phyloP scores from a whole-genome alignment of 1,284 basidiomycete species.

The Xanthoconium separans region DNA sequence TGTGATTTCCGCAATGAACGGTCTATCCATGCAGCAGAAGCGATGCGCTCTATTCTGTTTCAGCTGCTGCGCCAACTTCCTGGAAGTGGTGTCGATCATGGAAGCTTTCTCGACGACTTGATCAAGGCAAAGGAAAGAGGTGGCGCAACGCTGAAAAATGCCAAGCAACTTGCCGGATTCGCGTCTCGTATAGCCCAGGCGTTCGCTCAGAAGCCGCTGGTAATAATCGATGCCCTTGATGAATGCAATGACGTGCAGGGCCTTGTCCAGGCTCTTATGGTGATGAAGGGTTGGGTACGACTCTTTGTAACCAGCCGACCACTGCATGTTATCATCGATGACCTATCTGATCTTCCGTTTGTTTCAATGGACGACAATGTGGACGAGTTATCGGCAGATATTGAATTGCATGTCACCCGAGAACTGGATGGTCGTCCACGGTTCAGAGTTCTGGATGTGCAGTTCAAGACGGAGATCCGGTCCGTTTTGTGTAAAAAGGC shows the following conservation, averaged over 20 bases:
- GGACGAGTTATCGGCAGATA: background rate
- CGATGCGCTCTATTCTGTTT: background rate
- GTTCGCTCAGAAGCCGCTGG: background rate
- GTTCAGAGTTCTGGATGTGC: background rate
- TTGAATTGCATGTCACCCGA: background rate
- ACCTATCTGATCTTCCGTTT: background rate
- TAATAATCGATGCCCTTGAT: slow-evolving; percentile 5
- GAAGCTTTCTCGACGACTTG: background rate
- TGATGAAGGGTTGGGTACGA: background rate
- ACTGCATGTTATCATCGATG: background rate
- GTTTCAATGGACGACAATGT: background rate
- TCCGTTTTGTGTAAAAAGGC: background rate
- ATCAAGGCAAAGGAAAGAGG: background rate
- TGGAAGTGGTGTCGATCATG: background rate
- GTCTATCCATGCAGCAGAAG: background rate
- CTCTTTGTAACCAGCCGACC: background rate
- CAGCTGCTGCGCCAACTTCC: background rate
- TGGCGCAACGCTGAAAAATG: background rate
- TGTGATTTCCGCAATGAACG: background rate
- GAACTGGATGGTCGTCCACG: background rate
- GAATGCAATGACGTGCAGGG: background rate
- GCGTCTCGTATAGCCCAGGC: background rate
- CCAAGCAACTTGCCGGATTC: background rate
- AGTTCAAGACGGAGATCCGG: background rate
- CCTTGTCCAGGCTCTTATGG: background rate